phyloP scores from a whole-genome alignment of 768 basidiomycete genomes.

The Hygrophoropsis aurantiaca region DNA sequence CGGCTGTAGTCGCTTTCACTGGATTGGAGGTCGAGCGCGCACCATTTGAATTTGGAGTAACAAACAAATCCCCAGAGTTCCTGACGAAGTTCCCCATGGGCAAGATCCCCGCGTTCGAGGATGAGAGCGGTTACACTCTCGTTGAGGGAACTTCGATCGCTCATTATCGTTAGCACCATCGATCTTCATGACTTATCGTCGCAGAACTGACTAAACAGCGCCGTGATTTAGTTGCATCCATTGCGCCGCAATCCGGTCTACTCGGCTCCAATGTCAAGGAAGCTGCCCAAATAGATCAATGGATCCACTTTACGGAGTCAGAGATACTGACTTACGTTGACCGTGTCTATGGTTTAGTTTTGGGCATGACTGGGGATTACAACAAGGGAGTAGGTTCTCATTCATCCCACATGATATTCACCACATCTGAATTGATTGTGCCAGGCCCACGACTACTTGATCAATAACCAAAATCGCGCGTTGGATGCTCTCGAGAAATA shows the following conservation, averaged over 20 bases:
- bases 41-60: conserved; percentile 20
- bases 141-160: conserved; percentile 29
- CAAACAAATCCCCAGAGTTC: conserved; percentile 25
- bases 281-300: conserved; percentile 15
- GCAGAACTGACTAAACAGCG: not conserved
- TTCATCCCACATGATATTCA: not conserved
- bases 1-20: conserved; percentile 19
- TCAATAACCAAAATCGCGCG: conserved; percentile 18
- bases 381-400: conserved; percentile 17
- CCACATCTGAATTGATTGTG: not conserved
- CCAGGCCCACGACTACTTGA: conserved; percentile 15
- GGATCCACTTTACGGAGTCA: conserved; percentile 17
- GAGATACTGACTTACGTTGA: conserved; percentile 7
- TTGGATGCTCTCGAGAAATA: conserved; percentile 25
- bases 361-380: conserved; percentile 4
- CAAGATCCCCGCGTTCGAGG: conserved; percentile 27
- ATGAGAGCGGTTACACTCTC: conserved; percentile 18
- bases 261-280: conserved; percentile 13
- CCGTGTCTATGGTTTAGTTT: too few species aligned
- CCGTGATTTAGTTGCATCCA: conserved; percentile 6
- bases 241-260: conserved; percentile 11
- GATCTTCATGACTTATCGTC: not conserved
- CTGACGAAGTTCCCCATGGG: conserved; percentile 28
- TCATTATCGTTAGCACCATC: conserved; percentile 24
- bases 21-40: conserved; percentile 25